Conservation (phyloP, 2,329 filamentous ascomycete genomes). For the Colletotrichum abscissum region DNA sequence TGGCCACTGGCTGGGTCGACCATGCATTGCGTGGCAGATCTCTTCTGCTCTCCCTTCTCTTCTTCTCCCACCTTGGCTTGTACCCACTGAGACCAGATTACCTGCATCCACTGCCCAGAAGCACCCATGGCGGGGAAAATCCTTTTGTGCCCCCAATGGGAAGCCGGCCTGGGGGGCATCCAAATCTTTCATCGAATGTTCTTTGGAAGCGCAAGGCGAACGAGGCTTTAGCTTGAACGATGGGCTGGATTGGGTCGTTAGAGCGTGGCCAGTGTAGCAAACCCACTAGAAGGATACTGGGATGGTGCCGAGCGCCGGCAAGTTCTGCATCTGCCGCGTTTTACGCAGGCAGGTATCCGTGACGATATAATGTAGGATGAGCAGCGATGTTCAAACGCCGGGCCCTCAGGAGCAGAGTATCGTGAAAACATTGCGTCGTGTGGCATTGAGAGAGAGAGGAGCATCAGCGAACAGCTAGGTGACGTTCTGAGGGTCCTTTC, state of each 20-base stretch:
- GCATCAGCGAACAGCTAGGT: neutral
- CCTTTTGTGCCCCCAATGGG: neutral
- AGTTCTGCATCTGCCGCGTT: neutral
- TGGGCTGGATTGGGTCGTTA: neutral
- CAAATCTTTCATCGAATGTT: neutral
- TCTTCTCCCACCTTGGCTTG: slow-evolving; percentile 13
- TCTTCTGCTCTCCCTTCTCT: slow-evolving; percentile 6
- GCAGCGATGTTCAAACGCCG: neutral
- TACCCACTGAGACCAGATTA: neutral
- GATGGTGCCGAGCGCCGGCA: slow-evolving; percentile 8
- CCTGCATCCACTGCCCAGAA: slow-evolving; percentile 1
- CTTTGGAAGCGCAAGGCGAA: neutral
- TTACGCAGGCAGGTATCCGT: neutral
- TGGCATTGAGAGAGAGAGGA: neutral
- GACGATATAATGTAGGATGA: neutral
- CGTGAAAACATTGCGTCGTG: neutral
- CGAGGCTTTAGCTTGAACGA: neutral
- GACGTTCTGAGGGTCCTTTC: neutral
- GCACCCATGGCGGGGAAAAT: neutral
- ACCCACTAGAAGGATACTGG: neutral
- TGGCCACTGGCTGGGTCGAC: neutral
- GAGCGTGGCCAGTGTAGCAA: neutral
- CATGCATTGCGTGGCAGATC: slow-evolving; percentile 26
- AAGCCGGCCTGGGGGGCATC: neutral
- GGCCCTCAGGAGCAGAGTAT: neutral